Percentiles rank a stretch among this genome's conserved stretches.
These are phyloP conservation scores for Chaetomium strumarium DNA, from an alignment of 2,329 filamentous ascomycete species.

Conservation along the genomic window DNA sequence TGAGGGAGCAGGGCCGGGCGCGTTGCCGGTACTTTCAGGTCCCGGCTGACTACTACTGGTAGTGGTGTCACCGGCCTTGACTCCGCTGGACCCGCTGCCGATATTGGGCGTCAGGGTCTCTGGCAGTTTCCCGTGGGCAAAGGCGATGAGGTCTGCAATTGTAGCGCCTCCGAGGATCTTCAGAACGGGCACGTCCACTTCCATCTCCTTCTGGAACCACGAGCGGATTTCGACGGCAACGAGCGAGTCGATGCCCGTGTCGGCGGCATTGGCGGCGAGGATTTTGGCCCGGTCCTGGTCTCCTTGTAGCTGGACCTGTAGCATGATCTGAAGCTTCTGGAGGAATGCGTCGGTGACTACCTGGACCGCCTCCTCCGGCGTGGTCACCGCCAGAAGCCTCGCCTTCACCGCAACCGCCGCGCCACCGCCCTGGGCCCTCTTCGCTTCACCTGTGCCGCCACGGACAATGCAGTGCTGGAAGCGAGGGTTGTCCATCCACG, in stretches of 20 bases:
- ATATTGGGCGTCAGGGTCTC: not conserved
- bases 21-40: no score
- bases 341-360: no score
- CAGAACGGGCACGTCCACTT: slow-evolving; percentile 38
- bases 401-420: no score
- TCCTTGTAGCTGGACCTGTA: slow-evolving; percentile 10
- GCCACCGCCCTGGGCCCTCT: no score
- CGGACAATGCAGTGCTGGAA: no score
- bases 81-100: not conserved
- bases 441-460: no score
- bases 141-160: slow-evolving; percentile 2
- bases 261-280: not conserved
- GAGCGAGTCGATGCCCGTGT: slow-evolving; percentile 25
- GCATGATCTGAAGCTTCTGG: slow-evolving; percentile 13
- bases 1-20: no score
- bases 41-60: no score
- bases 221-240: slow-evolving; percentile 32
- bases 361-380: no score
- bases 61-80: not conserved
- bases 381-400: no score
- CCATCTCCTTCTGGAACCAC: slow-evolving; percentile 41
- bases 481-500: no score
- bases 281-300: not conserved
- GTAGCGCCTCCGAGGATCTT: slow-evolving; percentile 33
- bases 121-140: slow-evolving; percentile 28